Evolutionary conservation across 768 basidiomycete genomes (phyloP).

Genomic region (Lactarius deliciosus): DNA sequence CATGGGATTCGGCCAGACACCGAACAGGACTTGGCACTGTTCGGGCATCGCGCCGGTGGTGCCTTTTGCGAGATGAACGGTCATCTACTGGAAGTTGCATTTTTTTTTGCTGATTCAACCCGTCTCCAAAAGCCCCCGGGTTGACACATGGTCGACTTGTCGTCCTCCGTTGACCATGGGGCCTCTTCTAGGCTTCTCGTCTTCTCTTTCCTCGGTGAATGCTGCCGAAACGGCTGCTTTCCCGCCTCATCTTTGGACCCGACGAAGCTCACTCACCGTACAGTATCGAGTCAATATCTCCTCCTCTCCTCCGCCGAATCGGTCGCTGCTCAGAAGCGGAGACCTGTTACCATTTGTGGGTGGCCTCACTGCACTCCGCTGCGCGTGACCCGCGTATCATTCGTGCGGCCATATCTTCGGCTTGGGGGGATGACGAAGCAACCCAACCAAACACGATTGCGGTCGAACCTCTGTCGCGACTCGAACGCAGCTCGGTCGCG

Average conservation of each 20-base stretch:
- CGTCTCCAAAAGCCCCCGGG: neutral
- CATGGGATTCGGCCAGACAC: neutral
- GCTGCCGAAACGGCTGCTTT: neutral
- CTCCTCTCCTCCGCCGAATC: neutral
- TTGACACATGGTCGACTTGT: neutral
- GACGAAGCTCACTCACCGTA: neutral
- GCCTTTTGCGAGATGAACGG: neutral
- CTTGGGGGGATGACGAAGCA: neutral
- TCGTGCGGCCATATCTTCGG: neutral
- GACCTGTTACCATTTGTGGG: neutral
- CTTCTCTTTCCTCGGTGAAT: no score
- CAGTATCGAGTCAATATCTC: neutral
- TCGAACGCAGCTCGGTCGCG: conserved; percentile 1
- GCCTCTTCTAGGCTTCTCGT: neutral
- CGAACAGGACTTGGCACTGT: neutral
- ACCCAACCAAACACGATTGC: neutral
- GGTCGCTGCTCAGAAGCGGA: neutral
- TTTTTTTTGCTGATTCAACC: neutral
- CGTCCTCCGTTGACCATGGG: neutral
- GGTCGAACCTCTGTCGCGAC: neutral
- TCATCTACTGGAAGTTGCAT: neutral
- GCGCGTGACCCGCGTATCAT: neutral
- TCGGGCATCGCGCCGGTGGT: neutral
- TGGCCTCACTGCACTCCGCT: neutral
- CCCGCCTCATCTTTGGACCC: neutral